Evolutionary conservation across 1,284 basidiomycete species (phyloP).

Genomic region (Leccinum subrobustum): DNA sequence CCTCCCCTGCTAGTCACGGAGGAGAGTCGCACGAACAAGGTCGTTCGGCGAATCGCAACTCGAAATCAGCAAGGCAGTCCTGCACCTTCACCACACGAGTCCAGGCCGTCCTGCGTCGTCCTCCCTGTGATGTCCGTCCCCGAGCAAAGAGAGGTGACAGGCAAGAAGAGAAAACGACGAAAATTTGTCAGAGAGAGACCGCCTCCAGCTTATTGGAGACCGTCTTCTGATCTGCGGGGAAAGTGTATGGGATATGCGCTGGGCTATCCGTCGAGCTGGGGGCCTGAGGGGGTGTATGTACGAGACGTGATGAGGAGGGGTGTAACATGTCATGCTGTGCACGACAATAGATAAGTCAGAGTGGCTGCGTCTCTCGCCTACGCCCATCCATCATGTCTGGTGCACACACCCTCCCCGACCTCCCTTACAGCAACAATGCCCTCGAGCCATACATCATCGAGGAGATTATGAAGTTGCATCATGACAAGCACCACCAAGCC

Average conservation of each 20-base stretch:
- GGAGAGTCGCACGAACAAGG: conserved; percentile 9
- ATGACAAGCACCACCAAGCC: conserved; percentile 85
- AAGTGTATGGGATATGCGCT: conserved; percentile 32
- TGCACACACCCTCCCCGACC: conserved; percentile 69
- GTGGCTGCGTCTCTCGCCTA: neutral
- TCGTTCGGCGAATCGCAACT: neutral
- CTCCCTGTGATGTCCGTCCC: conserved; percentile 19
- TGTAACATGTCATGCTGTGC: conserved; percentile 23
- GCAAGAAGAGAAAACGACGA: conserved; percentile 11
- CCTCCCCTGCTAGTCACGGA: conserved; percentile 27
- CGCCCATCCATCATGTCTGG: conserved; percentile 25
- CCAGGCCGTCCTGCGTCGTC: conserved; percentile 16
- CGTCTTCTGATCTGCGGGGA: conserved; percentile 19
- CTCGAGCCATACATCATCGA: conserved; percentile 84
- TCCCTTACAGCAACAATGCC: conserved; percentile 87
- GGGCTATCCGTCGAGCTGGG: conserved; percentile 34
- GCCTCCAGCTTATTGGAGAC: conserved; percentile 30
- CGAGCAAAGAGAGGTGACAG: neutral
- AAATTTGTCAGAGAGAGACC: conserved; percentile 20
- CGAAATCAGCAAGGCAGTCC: neutral
- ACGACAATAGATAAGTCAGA: neutral
- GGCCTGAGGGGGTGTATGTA: conserved; percentile 18
- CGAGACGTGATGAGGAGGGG: conserved; percentile 30
- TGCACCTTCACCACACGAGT: conserved; percentile 27
- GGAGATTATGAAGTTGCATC: conserved; percentile 86